Evolutionary conservation across 177 flowering plant genomes (phyloP), one percentile per base, ranked within the genome.

Genomic region (Vitis hybrid): DNA sequence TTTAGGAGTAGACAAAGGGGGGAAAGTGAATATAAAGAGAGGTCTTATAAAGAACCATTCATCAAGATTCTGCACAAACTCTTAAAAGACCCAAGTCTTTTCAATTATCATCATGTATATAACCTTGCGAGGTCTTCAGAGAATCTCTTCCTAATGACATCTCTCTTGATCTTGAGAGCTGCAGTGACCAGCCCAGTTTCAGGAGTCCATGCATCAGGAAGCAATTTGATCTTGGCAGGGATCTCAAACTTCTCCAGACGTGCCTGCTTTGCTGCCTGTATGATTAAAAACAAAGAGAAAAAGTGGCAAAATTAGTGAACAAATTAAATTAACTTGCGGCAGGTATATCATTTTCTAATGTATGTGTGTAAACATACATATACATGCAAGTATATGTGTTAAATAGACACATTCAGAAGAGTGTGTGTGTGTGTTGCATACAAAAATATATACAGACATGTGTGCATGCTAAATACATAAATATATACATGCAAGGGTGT

Each of bases 101-200:
- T 11, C 46, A 56, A 16, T 49, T 70, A 59, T 71, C 68, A 84
- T 46, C 78, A 85, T 48, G 81, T 71, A 75, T 93, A 95, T 65
- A 93, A 77, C 70, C 81, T 79, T 27, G 89, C 67, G 66, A 95
- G 97, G 14, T 93, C 98, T 35, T 90, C 89, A 4, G 91, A 81
- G 72, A 90, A 93, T 21, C 79, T 74, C 77, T 88, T 95, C 80
- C 82, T 88, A 21, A 93, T 73, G 57, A 69, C 80, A 58, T 95
- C 99, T 79, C 99, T 88, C 81, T 95, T 95, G 73, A 95, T 82
- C 87, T 95, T 95, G 62, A 95, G 90, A 65, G 99, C 97, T 50
- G 97, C 96, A 61, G 99, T 93, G 52, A 93, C 99, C 19, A 95
- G 78, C 51, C 98, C 98, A 49, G 94, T 81, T 81, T 95, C 98